Conservation (phyloP, 805 yeast species). For the Zygoascus ofunaensis region DNA sequence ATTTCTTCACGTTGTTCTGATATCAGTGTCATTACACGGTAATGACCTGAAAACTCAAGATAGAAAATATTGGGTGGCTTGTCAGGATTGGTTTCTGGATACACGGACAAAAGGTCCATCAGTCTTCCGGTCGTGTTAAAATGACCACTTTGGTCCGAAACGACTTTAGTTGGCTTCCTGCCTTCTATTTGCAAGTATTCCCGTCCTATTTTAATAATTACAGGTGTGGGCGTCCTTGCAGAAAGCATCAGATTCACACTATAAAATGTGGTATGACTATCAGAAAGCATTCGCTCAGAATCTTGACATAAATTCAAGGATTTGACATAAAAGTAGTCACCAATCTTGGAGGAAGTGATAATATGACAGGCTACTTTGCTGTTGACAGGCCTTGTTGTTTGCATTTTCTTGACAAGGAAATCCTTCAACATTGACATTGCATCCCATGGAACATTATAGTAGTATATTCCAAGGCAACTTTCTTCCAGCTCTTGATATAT, state of each 20-base stretch:
- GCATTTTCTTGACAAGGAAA: conserved; percentile 11
- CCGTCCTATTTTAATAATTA: conserved; percentile 59
- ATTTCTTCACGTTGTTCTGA: conserved; percentile 15
- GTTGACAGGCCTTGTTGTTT: conserved; percentile 18
- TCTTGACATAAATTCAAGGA: conserved; percentile 35
- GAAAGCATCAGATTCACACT: conserved; percentile 6
- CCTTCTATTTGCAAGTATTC: conserved; percentile 47
- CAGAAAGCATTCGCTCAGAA: conserved; percentile 32
- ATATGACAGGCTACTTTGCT: conserved; percentile 31
- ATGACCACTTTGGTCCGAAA: conserved; percentile 14
- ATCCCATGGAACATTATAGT: conserved; percentile 33
- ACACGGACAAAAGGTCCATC: neutral
- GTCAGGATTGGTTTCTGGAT: conserved; percentile 11
- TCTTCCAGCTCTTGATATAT: conserved; percentile 43
- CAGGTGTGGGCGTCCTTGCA: conserved; percentile 45
- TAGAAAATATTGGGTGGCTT: conserved; percentile 38
- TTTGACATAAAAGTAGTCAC: conserved; percentile 22
- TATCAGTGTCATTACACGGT: conserved; percentile 6
- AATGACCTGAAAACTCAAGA: conserved; percentile 22
- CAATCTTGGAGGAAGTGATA: conserved; percentile 40
- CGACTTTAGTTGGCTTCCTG: conserved; percentile 12
- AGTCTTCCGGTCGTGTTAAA: neutral
- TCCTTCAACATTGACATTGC: conserved; percentile 20
- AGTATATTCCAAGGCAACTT: conserved; percentile 48
- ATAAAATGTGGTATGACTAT: conserved; percentile 11